A percentile compares a stretch with the other conserved stretches of the same genome.
These are phyloP conservation scores for Juncus effusus DNA, from an alignment of 176 grass and related monocot species.

Conservation along the genomic window DNA sequence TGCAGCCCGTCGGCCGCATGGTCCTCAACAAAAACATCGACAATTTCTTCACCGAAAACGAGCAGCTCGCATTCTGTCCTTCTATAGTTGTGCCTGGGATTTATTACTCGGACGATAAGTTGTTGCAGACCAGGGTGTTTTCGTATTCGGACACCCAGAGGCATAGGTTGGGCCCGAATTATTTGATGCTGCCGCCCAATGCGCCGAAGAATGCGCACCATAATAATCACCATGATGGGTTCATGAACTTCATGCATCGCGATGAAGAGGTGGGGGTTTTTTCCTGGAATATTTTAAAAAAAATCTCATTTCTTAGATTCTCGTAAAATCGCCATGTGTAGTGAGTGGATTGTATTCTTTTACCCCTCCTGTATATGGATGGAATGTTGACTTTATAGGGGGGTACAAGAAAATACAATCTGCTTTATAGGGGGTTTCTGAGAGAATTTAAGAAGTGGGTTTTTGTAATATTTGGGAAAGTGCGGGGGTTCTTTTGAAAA, in stretches of 20 bases:
- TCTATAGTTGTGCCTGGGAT: slow-evolving; percentile 77
- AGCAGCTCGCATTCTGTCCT: slow-evolving; percentile 93
- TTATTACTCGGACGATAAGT: slow-evolving; percentile 97
- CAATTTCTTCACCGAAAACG: slow-evolving; percentile 95
- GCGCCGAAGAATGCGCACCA: slow-evolving; percentile 85
- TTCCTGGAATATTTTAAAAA: too few species aligned
- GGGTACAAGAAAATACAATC: too few species aligned
- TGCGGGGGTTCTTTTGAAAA: neutral
- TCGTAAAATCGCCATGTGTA: too few species aligned
- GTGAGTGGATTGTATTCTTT: too few species aligned
- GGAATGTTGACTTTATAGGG: too few species aligned
- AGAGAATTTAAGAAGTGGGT: too few species aligned
- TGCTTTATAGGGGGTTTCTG: too few species aligned
- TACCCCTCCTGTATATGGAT: too few species aligned
- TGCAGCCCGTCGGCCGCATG: slow-evolving; percentile 81
- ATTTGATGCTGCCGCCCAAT: slow-evolving; percentile 86
- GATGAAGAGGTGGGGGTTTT: slow-evolving; percentile 75
- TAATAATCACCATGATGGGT: slow-evolving; percentile 94
- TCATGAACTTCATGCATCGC: slow-evolving; percentile 99
- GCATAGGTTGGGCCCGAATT: slow-evolving; percentile 77
- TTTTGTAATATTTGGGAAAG: neutral
- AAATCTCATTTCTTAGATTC: too few species aligned
- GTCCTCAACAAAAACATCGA: slow-evolving; percentile 95
- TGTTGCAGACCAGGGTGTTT: slow-evolving; percentile 98
- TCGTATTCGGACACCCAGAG: slow-evolving; percentile 96